Percentiles rank a stretch among this genome's conserved stretches.
phyloP scores from a whole-genome alignment of 2,329 filamentous ascomycete species.

The Waltergamsia citrina region DNA sequence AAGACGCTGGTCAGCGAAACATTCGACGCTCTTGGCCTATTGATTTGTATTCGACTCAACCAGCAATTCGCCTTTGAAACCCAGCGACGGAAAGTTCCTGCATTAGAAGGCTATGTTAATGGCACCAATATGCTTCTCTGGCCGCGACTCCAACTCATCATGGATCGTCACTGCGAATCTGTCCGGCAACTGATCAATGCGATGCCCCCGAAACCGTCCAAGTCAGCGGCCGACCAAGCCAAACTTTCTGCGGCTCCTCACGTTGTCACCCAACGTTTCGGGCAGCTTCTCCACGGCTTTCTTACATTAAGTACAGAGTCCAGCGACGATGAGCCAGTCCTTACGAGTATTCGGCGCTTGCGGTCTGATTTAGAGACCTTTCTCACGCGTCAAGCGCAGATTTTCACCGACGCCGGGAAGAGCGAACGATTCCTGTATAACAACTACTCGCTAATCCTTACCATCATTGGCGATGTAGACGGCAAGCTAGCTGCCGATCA shows the following conservation, averaged over 20 bases:
- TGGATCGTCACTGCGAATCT: conserved; percentile 88
- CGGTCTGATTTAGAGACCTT: conserved; percentile 78
- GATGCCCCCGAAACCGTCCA: conserved; percentile 34
- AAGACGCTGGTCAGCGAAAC: conserved; percentile 67
- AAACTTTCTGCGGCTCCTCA: conserved; percentile 76
- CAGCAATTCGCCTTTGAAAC: conserved; percentile 92
- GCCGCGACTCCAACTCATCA: conserved; percentile 89
- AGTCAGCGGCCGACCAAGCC: conserved; percentile 37
- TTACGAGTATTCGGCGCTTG: conserved; percentile 67
- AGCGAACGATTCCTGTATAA: conserved; percentile 85
- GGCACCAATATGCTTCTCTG: conserved; percentile 92
- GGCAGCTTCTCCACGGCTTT: conserved; percentile 81
- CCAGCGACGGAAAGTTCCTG: conserved; percentile 81
- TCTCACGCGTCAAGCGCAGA: conserved; percentile 65
- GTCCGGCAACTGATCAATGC: conserved; percentile 54
- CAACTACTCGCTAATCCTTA: conserved; percentile 90
- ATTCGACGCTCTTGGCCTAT: conserved; percentile 74
- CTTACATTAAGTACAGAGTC: conserved; percentile 78
- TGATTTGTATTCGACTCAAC: conserved; percentile 88
- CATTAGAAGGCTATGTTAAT: conserved; percentile 86
- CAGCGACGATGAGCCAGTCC: conserved; percentile 88
- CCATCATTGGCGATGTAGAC: conserved; percentile 72
- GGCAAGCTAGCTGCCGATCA: conserved; percentile 70
- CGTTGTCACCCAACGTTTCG: conserved; percentile 88
- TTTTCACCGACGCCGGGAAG: conserved; percentile 53